A percentile compares a stretch with the other conserved stretches of the same genome.
These are phyloP conservation scores for Aphanomyces invadans DNA, from an alignment of 352 stramenopile genomes.

Conservation along the genomic window DNA sequence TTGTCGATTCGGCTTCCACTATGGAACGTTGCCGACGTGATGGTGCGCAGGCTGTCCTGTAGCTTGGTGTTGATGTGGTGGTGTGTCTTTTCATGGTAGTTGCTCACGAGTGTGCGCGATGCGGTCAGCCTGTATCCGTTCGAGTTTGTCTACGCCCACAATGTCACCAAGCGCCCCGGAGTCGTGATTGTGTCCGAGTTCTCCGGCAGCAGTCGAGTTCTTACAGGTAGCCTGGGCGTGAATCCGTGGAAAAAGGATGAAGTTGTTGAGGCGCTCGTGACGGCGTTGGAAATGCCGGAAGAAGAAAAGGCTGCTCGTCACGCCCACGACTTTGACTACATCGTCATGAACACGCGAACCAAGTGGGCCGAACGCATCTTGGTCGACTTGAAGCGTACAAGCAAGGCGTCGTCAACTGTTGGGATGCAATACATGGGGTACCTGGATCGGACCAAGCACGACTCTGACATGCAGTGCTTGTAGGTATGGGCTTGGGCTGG, in stretches of 20 bases:
- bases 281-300: slow-evolving; percentile 60
- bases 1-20: slow-evolving; percentile 61
- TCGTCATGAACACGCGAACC: slow-evolving; percentile 91
- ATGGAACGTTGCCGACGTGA: slow-evolving; percentile 62
- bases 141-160: slow-evolving; percentile 80
- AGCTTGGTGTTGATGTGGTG: background rate
- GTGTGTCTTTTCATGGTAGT: background rate
- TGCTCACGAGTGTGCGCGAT: slow-evolving; percentile 63
- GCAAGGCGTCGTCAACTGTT: slow-evolving; percentile 67
- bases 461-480: slow-evolving; percentile 29
- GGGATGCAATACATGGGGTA: slow-evolving; percentile 90
- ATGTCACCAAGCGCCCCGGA: slow-evolving; percentile 65
- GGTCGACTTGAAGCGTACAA: slow-evolving; percentile 94
- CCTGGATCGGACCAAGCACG: slow-evolving; percentile 35
- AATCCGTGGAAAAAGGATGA: slow-evolving; percentile 97
- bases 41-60: slow-evolving; percentile 32
- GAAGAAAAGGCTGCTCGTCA: slow-evolving; percentile 66
- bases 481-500: slow-evolving; percentile 85
- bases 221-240: slow-evolving; percentile 93
- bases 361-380: slow-evolving; percentile 97
- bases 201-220: slow-evolving; percentile 92
- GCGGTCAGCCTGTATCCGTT: slow-evolving; percentile 81
- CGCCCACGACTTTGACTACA: slow-evolving; percentile 85
- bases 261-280: slow-evolving; percentile 61
- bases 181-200: slow-evolving; percentile 97